These are phyloP conservation scores for Kodamaea laetipori DNA, from an alignment of 805 yeast species.

Conservation along the genomic window DNA sequence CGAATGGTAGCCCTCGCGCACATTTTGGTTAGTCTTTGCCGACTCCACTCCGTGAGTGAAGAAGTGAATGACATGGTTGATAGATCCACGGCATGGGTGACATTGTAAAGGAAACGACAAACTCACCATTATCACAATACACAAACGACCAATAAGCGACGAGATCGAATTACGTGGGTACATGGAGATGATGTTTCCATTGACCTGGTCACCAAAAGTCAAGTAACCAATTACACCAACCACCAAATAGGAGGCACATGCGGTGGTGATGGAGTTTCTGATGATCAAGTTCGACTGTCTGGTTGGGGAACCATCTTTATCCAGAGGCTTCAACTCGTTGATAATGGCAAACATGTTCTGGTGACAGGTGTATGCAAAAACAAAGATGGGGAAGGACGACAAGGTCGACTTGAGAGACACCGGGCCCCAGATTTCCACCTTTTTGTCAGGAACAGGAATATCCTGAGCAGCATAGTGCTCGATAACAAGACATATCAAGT, in stretches of 20 bases:
- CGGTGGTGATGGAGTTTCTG: constrained; percentile 54
- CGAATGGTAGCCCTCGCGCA: constrained; percentile 30
- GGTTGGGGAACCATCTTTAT: constrained; percentile 39
- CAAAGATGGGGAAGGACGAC: constrained; percentile 70
- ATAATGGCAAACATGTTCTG: constrained; percentile 79
- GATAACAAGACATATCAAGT: constrained; percentile 57
- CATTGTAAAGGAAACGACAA: constrained; percentile 77
- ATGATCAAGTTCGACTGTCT: constrained; percentile 53
- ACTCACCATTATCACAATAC: constrained; percentile 72
- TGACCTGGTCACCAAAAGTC: constrained; percentile 66
- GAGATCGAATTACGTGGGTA: constrained; percentile 55
- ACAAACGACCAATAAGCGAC: constrained; percentile 56
- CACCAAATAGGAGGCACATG: constrained; percentile 57
- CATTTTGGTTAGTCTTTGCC: constrained; percentile 21
- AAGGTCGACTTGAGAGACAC: constrained; percentile 42
- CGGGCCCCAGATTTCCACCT: constrained; percentile 41
- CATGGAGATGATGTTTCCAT: constrained; percentile 70
- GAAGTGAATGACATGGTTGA: constrained; percentile 64
- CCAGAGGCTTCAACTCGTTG: constrained; percentile 57
- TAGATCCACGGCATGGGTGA: constrained; percentile 76
- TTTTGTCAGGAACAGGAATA: constrained; percentile 18
- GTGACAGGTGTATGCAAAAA: constrained; percentile 80
- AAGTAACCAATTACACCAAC: constrained; percentile 73
- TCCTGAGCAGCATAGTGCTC: constrained; percentile 45
- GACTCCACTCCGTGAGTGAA: constrained; percentile 35